These are phyloP conservation scores for Vickermania spadyakhi DNA, from an alignment of 208 protist genomes.

Conservation along the genomic window DNA sequence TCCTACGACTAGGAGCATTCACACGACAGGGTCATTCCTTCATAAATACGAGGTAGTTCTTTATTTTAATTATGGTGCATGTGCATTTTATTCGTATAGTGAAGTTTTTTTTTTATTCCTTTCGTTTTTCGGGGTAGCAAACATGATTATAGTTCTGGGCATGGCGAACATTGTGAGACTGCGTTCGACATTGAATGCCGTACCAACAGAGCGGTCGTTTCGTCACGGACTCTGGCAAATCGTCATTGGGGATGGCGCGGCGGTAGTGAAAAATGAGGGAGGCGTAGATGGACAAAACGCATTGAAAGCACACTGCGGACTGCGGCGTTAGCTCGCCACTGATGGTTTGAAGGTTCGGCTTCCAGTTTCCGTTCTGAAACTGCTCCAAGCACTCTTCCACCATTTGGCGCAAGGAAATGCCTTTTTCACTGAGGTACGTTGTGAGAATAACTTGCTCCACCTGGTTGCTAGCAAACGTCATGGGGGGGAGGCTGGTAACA, in stretches of 20 bases:
- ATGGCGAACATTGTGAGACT: slow-evolving; percentile 72
- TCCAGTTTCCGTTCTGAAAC: slow-evolving; percentile 31
- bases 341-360: slow-evolving; percentile 47
- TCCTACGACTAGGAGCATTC: too few relatives aligned
- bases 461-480: slow-evolving; percentile 56
- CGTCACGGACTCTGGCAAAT: slow-evolving; percentile 53
- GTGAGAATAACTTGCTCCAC: slow-evolving; percentile 66
- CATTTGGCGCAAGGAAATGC: slow-evolving; percentile 18
- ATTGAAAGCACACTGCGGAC: slow-evolving; percentile 44
- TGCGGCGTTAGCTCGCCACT: slow-evolving; percentile 26
- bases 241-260: slow-evolving; percentile 25
- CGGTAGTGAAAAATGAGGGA: slow-evolving; percentile 76
- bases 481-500: slow-evolving; percentile 17
- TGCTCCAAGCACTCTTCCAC: slow-evolving; percentile 45
- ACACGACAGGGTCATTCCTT: too few relatives aligned
- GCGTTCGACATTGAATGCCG: slow-evolving; percentile 74
- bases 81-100: neutral
- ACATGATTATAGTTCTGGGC: slow-evolving; percentile 84
- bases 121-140: slow-evolving; percentile 82
- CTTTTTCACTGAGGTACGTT: slow-evolving; percentile 31
- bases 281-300: slow-evolving; percentile 40
- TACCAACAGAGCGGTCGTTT: slow-evolving; percentile 81
- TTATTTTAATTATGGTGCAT: neutral
- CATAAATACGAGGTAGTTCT: too few relatives aligned
- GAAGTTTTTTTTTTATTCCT: slow-evolving; percentile 38